Evolutionary conservation across 176 grass and related monocot species (phyloP), one percentile per base, ranked within the genome.

Genomic region (Tuctoria greenei): DNA sequence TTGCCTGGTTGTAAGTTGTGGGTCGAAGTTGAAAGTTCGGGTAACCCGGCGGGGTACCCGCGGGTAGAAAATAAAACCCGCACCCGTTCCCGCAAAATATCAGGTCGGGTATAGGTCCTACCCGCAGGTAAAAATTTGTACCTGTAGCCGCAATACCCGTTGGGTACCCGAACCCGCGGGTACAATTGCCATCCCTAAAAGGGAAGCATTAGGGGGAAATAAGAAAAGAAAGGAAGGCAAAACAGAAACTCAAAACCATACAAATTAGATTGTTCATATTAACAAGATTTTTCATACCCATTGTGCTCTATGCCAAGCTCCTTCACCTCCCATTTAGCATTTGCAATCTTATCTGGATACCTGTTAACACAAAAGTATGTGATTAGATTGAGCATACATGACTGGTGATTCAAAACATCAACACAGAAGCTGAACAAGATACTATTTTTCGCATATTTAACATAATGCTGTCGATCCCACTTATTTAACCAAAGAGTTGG

Each of bases 271-370:
- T 49, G 18, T 74, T 79, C 49, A 79, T 46, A 76, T 9, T 64
- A 65, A 40, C 9, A 46, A 31, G 31, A 31, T 31, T 31, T 64
- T 84, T 71, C 87, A 75, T 74, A 99, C 96, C 96, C 96, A 81
- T 99, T 99, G 86, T 99, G 96, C 76, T 99, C 96, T 52, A 95
- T 86, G 50, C 96, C 96, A 86, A 99, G 96, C 80, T 95, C 96
- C 76, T 92, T 99, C 59, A 99, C 83, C 83, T 99, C 96, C 96
- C 96, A 99, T 89, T 99, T 99, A 66, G 96, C 92, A 90, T 90
- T 95, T 45, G 87, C 92, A 59, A 99, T 90, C 82, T 90, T 99
- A 88, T 99, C 96, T 71, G 88, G 87, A 77, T 99, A 99, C 80
- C 92, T 99, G 82, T 67, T 78, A 89, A 67, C 26, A 81, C 21